Base-by-base conservation (phyloP, 2,329 filamentous ascomycete genomes). In the Tolypocladium pustulatum region DNA sequence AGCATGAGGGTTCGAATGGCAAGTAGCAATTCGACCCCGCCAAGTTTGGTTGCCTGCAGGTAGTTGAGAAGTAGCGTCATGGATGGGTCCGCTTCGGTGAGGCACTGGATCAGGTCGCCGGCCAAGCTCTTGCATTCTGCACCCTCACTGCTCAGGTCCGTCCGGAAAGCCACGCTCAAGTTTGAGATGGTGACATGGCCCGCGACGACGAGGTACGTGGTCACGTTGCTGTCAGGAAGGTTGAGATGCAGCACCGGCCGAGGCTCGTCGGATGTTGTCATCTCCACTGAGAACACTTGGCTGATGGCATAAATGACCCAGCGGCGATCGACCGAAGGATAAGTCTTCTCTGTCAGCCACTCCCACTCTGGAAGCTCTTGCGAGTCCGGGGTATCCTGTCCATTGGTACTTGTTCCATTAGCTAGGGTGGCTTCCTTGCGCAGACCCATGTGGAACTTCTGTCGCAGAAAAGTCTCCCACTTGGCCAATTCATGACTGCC, bases 51-150 rank as follows among this genome's bases (percentile, higher is more conserved):
- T 7, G 81, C 79, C 43, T 83, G 81, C 8, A 92, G 75, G 60
- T 90, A 83, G 58, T 80, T 81, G 51, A 86, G 78, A 43, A 91
- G 76, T 2, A 90, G 75, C 56, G 85, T 82, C 69, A 90, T 80
- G 38, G 85, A 84, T 3, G 84, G 81, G 65, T 91, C 88, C n/a
- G 86, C 77, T 55, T 85, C 78, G 0, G 81, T 79, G 41, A 91
- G 73, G 52, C 85, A 77, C 52, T 78, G 72, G 27, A 89, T 79
- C 4, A 91, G 76, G 59, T 88, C 83, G 38, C 82, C 81, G 13
- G 85, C 78, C 17, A 81, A 72, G 32, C 79, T 75, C n/a, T 75
- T 71, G 55, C 66, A 69, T 49, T 81, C 78, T 0, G 71, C 67
- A 15, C 74, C 69, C 49, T 81, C 77, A 17, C 73, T 68, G 25